Percentiles rank a stretch among this genome's conserved stretches.
phyloP scores from a whole-genome alignment of 140 eudicot genomes.

The Bidens hawaiensis region DNA sequence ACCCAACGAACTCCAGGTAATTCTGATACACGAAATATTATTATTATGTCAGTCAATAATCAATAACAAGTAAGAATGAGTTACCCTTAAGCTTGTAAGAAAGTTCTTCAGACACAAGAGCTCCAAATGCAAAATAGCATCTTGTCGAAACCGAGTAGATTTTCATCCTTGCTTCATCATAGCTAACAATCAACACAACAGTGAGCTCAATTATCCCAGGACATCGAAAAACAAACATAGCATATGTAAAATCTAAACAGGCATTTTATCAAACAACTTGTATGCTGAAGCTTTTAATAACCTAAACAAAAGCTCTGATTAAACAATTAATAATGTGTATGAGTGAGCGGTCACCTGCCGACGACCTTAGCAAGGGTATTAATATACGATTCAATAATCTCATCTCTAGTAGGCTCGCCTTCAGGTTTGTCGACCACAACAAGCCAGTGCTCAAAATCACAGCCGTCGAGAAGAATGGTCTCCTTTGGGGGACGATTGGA shows the following conservation, averaged over 20 bases:
- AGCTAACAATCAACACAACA: conserved; percentile 45
- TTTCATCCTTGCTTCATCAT: conserved; percentile 90
- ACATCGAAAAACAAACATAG: too few species aligned
- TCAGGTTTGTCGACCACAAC: conserved; percentile 77
- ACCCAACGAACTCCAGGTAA: conserved; percentile 84
- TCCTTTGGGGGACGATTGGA: conserved; percentile 94
- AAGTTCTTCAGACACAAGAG: conserved; percentile 80
- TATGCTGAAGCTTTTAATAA: too few species aligned
- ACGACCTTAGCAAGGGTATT: conserved; percentile 68
- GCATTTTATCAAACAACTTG: too few species aligned
- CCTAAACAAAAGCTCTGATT: too few species aligned
- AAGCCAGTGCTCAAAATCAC: conserved; percentile 99
- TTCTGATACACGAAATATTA: conserved; percentile 38
- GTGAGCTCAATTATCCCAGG: too few species aligned
- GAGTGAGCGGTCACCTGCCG: conserved; percentile 66
- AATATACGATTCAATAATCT: conserved; percentile 69
- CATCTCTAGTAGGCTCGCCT: conserved; percentile 70
- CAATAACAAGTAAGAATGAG: too few species aligned
- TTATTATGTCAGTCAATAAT: too few species aligned
- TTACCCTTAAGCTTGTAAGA: conserved; percentile 43
- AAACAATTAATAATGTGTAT: too few species aligned
- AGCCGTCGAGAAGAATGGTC: conserved; percentile 85
- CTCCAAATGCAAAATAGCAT: conserved; percentile 93
- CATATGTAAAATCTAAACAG: too few species aligned
- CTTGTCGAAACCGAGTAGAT: conserved; percentile 90